Conservation (phyloP, 345 rosid species). For the Clarkia xantiana region DNA sequence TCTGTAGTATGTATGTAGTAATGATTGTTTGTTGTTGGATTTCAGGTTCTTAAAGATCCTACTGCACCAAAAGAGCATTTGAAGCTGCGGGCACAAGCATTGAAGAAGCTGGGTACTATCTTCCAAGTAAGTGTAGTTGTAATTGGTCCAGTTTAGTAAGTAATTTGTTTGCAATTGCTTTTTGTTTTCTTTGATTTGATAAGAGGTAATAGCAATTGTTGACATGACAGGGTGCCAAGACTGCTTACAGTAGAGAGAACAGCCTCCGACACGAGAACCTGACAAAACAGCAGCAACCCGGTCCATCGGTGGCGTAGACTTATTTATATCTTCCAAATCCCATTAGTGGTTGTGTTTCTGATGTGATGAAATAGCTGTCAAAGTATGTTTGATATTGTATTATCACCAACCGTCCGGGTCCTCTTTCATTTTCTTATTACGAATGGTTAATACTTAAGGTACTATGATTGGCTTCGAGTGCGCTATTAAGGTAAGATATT, state of each 20-base stretch:
- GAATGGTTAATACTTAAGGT: no score
- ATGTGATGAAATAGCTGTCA: no score
- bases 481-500: no score
- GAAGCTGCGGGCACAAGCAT: slow-evolving; percentile 41
- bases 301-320: slow-evolving; percentile 12
- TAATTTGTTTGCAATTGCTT: neutral
- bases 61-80: slow-evolving; percentile 54
- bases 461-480: no score
- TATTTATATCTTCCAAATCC: no score
- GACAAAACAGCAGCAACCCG: slow-evolving; percentile 3
- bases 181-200: neutral
- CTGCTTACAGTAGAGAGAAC: slow-evolving; percentile 57
- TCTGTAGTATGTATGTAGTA: neutral
- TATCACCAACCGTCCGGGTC: no score
- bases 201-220: slow-evolving; percentile 4
- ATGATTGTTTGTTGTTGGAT: neutral
- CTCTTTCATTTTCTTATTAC: no score
- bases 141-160: neutral
- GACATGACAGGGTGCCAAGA: slow-evolving; percentile 58
- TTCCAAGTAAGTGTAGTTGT: slow-evolving; percentile 47
- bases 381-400: no score
- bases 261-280: slow-evolving; percentile 58
- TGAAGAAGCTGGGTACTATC: slow-evolving; percentile 76
- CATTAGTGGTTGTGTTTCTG: no score
- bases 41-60: slow-evolving; percentile 83